These are phyloP conservation scores for Botryobasidium botryosum DNA, from an alignment of 768 basidiomycete genomes.

Conservation along the genomic window DNA sequence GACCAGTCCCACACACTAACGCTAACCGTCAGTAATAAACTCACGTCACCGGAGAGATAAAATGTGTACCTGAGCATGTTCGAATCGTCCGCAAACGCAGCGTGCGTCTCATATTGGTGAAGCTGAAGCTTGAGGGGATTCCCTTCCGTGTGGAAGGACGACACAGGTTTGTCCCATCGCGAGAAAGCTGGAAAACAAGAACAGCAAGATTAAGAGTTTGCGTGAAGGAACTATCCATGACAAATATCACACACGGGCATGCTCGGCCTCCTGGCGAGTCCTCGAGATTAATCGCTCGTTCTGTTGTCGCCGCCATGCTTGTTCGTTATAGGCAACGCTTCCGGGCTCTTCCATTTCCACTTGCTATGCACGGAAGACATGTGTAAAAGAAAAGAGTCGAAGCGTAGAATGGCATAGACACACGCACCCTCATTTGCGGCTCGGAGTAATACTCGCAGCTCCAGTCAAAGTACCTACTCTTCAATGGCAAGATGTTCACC, in stretches of 20 bases:
- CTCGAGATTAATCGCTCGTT: constrained; percentile 66
- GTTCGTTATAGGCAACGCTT: constrained; percentile 83
- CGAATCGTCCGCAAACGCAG: constrained; percentile 69
- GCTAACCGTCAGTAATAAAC: constrained; percentile 5
- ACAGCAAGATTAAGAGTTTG: constrained; percentile 2
- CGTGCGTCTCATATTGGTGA: constrained; percentile 82
- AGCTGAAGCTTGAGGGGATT: constrained; percentile 66
- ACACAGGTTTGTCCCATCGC: constrained; percentile 58
- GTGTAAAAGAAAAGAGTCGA: constrained; percentile 6
- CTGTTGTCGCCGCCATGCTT: constrained; percentile 82
- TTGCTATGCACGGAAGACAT: constrained; percentile 34
- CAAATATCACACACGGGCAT: constrained; percentile 41
- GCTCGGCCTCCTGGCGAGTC: constrained; percentile 49
- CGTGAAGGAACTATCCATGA: constrained; percentile 3
- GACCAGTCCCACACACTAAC: constrained; percentile 91
- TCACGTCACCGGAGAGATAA: not conserved
- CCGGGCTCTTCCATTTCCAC: constrained; percentile 93
- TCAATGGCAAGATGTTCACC: constrained; percentile 64
- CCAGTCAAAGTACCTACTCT: constrained; percentile 90
- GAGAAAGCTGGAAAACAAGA: constrained; percentile 29
- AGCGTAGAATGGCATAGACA: not conserved
- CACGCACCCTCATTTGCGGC: constrained; percentile 88
- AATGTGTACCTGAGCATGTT: constrained; percentile 60
- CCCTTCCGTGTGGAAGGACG: constrained; percentile 39
- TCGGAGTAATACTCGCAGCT: constrained; percentile 95